Conservation (phyloP, 2,329 filamentous ascomycete genomes). For the Neonectria neomacrospora region DNA sequence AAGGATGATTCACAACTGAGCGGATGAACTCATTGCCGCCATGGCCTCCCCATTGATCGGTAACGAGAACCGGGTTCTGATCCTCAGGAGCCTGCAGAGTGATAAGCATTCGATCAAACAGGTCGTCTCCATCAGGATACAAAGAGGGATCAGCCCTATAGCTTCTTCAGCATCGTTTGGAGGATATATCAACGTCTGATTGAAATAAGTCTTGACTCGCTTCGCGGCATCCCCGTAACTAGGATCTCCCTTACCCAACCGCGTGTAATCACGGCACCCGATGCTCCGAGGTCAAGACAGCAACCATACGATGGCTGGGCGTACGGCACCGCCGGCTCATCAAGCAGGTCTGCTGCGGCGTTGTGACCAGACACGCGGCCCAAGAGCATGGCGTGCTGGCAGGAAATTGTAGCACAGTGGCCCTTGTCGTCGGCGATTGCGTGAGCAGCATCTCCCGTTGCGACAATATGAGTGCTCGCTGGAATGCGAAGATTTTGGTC, state of each 20-base stretch:
- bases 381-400: conserved; percentile 52
- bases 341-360: conserved; percentile 49
- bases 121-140: background rate
- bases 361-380: conserved; percentile 51
- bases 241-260: conserved; percentile 49
- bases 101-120: background rate
- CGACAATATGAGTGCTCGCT: conserved; percentile 11
- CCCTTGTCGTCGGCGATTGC: conserved; percentile 40
- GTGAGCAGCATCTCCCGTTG: conserved; percentile 49
- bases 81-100: background rate
- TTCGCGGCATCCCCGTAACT: conserved; percentile 45
- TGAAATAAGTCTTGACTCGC: conserved; percentile 48
- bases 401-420: conserved; percentile 51
- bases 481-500: conserved; percentile 22
- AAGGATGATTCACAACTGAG: too few relatives aligned
- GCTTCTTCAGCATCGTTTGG: conserved; percentile 10
- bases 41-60: too few relatives aligned
- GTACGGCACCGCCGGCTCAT: conserved; percentile 40
- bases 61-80: background rate
- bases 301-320: conserved; percentile 46
- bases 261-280: conserved; percentile 43
- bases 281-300: conserved; percentile 52
- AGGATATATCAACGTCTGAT: conserved; percentile 33
- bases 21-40: too few relatives aligned
- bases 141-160: background rate